These are phyloP conservation scores for Articulospora tetracladia DNA, from an alignment of 495 filamentous ascomycete genomes.

Conservation along the genomic window DNA sequence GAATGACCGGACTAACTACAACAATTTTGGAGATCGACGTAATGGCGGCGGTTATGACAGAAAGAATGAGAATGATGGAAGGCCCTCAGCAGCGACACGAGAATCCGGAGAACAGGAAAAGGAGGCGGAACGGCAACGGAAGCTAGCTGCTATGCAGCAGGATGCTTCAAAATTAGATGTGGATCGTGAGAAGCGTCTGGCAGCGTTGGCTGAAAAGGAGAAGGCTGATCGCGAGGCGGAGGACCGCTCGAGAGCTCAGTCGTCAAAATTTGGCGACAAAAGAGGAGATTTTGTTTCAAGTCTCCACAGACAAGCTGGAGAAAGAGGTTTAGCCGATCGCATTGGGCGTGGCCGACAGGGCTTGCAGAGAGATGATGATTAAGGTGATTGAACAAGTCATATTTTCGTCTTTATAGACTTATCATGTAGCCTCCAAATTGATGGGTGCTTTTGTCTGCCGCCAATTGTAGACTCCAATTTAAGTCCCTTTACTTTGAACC, in stretches of 20 bases:
- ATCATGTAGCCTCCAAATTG: too few relatives aligned
- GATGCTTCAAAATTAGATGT: slow-evolving; percentile 76
- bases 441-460: too few relatives aligned
- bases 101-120: slow-evolving; percentile 25
- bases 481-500: too few relatives aligned
- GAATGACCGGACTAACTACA: slow-evolving; percentile 6
- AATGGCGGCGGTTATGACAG: slow-evolving; percentile 22
- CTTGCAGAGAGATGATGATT: slow-evolving; percentile 34
- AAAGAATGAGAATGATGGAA: slow-evolving; percentile 22
- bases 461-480: too few relatives aligned
- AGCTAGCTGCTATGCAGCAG: slow-evolving; percentile 83
- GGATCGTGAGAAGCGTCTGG: slow-evolving; percentile 67
- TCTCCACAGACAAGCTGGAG: slow-evolving; percentile 54
- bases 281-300: slow-evolving; percentile 54
- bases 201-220: slow-evolving; percentile 62
- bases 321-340: slow-evolving; percentile 53
- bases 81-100: slow-evolving; percentile 4
- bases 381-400: neutral
- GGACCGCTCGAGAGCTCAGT: slow-evolving; percentile 49
- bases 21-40: slow-evolving; percentile 13
- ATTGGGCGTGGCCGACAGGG: slow-evolving; percentile 43
- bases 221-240: slow-evolving; percentile 61
- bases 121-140: slow-evolving; percentile 55
- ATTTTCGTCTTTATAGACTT: too few relatives aligned
- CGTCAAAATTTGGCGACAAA: slow-evolving; percentile 57